A percentile compares a stretch with the other conserved stretches of the same genome.
phyloP scores from a whole-genome alignment of 2,329 filamentous ascomycete species.

The Acrocalymma vagum region DNA sequence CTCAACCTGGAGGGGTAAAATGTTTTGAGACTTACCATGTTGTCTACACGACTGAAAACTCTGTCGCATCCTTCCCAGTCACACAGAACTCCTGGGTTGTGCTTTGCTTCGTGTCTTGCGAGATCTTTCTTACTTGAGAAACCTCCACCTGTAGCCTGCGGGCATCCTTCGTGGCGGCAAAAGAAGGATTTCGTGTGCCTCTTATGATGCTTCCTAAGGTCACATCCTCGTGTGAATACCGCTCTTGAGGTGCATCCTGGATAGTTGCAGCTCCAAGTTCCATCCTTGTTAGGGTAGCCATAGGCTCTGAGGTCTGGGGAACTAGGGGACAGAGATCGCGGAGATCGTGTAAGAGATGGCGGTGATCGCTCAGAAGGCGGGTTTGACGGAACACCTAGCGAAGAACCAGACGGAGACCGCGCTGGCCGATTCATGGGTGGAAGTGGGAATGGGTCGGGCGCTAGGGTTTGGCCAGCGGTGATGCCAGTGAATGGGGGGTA shows the following conservation, averaged over 20 bases:
- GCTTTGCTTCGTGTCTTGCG: constrained; percentile 68
- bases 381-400: constrained; percentile 35
- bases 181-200: constrained; percentile 69
- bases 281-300: constrained; percentile 55
- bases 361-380: constrained; percentile 38
- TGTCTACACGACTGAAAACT: constrained; percentile 68
- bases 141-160: constrained; percentile 63
- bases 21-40: constrained; percentile 59
- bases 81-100: constrained; percentile 67
- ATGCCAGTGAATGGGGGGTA: constrained; percentile 43
- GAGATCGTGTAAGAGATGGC: constrained; percentile 43
- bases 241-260: constrained; percentile 67
- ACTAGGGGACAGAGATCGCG: constrained; percentile 49
- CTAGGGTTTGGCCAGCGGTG: constrained; percentile 29
- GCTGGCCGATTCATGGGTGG: constrained; percentile 37
- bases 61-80: constrained; percentile 66
- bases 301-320: constrained; percentile 50
- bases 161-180: constrained; percentile 66
- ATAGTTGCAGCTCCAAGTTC: constrained; percentile 67
- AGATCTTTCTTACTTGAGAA: constrained; percentile 72
- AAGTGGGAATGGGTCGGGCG: constrained; percentile 33
- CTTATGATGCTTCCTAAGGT: constrained; percentile 70
- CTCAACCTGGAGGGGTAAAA: background rate
- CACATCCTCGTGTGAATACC: constrained; percentile 66
- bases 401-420: constrained; percentile 46